phyloP scores from a whole-genome alignment of 306 rosid genomes.

The Astragalus membranaceus region DNA sequence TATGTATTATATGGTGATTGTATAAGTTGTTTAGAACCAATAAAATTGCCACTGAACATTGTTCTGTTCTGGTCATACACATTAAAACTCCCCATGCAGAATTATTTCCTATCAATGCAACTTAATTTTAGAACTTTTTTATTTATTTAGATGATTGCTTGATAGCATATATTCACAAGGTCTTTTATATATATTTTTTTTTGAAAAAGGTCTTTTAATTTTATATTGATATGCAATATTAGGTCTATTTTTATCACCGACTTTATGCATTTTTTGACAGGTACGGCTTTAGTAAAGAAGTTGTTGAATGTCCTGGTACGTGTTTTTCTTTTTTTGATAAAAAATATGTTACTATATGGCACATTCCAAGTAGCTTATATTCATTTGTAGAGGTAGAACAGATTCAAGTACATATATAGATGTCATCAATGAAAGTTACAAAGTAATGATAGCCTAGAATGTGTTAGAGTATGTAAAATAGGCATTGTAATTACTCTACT shows the following conservation, averaged over 20 bases:
- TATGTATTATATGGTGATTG: background rate
- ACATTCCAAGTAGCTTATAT: background rate
- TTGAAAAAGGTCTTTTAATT: no score
- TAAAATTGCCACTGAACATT: background rate
- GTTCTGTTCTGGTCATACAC: background rate
- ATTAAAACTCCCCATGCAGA: background rate
- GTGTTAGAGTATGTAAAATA: no score
- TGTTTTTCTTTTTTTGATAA: background rate
- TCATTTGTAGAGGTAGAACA: background rate
- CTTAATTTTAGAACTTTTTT: background rate
- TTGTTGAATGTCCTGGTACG: conserved; percentile 88
- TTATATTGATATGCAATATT: background rate
- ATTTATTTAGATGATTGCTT: background rate
- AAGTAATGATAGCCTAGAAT: no score
- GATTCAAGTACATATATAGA: background rate
- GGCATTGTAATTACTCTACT: no score
- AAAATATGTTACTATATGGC: background rate
- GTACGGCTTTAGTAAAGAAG: conserved; percentile 89
- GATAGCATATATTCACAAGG: background rate
- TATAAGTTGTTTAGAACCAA: background rate
- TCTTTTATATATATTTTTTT: background rate
- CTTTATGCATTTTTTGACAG: conserved; percentile 32
- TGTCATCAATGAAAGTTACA: no score
- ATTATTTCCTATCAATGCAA: background rate
- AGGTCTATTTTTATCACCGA: conserved; percentile 9